Conservation (phyloP, 306 rosid genomes). For the Cucurbita moschata region DNA sequence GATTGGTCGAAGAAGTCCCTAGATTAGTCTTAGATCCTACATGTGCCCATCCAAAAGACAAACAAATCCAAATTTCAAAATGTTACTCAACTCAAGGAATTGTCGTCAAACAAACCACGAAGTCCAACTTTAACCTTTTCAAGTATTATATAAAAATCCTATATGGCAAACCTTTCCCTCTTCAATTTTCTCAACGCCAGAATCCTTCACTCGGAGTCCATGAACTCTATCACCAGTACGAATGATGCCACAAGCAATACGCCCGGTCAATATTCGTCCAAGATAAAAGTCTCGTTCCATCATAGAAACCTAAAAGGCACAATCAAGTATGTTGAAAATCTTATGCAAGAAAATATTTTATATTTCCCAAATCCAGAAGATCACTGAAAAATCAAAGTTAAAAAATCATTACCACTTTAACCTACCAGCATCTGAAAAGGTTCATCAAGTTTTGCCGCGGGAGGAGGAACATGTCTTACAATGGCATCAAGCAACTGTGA, state of each 20-base stretch:
- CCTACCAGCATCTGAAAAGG: slow-evolving; percentile 99
- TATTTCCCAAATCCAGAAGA: neutral
- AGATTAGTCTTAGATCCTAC: neutral
- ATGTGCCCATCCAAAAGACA: neutral
- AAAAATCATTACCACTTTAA: slow-evolving; percentile 13
- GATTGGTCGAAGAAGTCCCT: neutral
- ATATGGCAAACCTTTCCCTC: slow-evolving; percentile 65
- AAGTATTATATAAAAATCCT: neutral
- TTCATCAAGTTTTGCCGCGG: slow-evolving; percentile 46
- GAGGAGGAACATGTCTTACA: slow-evolving; percentile 53
- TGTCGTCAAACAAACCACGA: neutral
- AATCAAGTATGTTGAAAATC: slow-evolving; percentile 26
- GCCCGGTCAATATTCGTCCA: slow-evolving; percentile 90
- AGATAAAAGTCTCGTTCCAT: slow-evolving; percentile 89
- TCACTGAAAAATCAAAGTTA: neutral
- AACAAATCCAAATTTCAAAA: too few relatives aligned
- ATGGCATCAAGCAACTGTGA: slow-evolving; percentile 81
- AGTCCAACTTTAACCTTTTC: neutral
- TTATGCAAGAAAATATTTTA: slow-evolving; percentile 8
- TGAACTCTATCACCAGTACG: slow-evolving; percentile 88
- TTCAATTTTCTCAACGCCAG: slow-evolving; percentile 69
- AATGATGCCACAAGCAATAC: slow-evolving; percentile 58
- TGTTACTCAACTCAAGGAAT: neutral
- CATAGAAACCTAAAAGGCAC: slow-evolving; percentile 84
- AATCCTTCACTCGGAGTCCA: slow-evolving; percentile 60